Percentiles rank a stretch among this genome's conserved stretches.
Conservation (phyloP, 148 eudicot genomes). For the Camellia japonica region DNA sequence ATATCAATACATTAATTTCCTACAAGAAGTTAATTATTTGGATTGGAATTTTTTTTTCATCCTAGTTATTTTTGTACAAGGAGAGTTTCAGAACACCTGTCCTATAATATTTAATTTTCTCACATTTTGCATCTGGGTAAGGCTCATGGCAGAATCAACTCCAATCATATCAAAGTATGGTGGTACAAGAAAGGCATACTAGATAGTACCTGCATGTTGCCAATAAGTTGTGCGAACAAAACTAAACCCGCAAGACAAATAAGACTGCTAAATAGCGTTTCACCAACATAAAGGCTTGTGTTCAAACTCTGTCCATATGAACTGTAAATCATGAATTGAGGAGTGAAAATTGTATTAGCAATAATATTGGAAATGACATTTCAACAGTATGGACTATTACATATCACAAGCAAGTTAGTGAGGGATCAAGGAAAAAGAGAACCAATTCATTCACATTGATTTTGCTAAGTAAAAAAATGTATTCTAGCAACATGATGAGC, state of each 20-base stretch:
- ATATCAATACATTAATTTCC: no score
- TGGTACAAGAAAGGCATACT: not conserved
- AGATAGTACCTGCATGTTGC: constrained; percentile 79
- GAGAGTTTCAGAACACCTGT: not conserved
- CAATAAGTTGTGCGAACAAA: constrained; percentile 70
- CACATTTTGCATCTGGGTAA: not conserved
- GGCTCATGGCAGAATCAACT: not conserved
- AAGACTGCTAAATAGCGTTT: constrained; percentile 55
- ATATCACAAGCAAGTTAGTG: constrained; percentile 3
- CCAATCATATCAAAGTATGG: not conserved
- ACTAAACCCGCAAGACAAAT: constrained; percentile 70
- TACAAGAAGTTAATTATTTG: not conserved
- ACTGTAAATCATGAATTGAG: constrained; percentile 37
- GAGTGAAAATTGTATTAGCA: constrained; percentile 3
- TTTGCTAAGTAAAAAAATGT: not conserved
- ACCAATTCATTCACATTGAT: not conserved
- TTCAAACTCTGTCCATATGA: constrained; percentile 76
- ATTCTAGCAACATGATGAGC: not conserved
- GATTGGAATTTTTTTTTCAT: not conserved
- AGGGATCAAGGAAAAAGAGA: not conserved
- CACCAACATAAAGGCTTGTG: constrained; percentile 49
- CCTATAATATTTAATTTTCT: not conserved
- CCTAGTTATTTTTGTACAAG: not conserved
- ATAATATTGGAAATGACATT: not conserved
- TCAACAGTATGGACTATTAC: not conserved